These are phyloP conservation scores for Citrullus colocynthis DNA, from an alignment of 306 rosid genomes.

Conservation along the genomic window DNA sequence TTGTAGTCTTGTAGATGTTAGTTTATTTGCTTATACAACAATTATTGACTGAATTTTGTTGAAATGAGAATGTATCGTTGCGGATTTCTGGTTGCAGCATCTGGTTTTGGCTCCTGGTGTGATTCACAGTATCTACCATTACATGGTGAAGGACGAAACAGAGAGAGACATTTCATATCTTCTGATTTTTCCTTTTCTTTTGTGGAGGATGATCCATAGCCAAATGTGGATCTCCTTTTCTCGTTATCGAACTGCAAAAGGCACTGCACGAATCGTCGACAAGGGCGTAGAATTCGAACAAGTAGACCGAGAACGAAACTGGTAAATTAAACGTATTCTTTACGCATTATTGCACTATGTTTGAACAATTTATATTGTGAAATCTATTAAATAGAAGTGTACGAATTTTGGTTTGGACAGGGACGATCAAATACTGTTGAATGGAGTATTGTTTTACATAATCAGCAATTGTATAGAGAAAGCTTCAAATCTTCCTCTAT, in stretches of 20 bases:
- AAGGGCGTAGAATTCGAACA: slow-evolving; percentile 21
- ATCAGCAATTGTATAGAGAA: not conserved
- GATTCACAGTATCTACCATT: slow-evolving; percentile 12
- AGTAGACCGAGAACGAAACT: slow-evolving; percentile 20
- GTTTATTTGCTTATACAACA: not conserved
- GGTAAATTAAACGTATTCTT: not conserved
- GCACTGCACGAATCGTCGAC: slow-evolving; percentile 11
- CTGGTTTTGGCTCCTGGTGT: slow-evolving; percentile 16
- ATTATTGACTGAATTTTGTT: not conserved
- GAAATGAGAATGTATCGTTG: not conserved
- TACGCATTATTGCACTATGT: not conserved
- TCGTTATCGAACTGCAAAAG: slow-evolving; percentile 12
- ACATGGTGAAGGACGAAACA: not conserved
- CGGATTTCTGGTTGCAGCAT: slow-evolving; percentile 2
- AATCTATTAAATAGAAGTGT: not conserved
- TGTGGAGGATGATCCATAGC: slow-evolving; percentile 15
- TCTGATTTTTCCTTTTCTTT: slow-evolving; percentile 12
- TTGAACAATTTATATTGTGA: not conserved
- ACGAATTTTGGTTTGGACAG: slow-evolving; percentile 1
- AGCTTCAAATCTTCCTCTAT: slow-evolving; percentile 1
- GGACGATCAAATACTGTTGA: slow-evolving; percentile 33
- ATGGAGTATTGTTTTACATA: slow-evolving; percentile 2
- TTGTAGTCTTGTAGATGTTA: not conserved
- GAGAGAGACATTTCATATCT: slow-evolving; percentile 10
- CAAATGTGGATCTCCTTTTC: slow-evolving; percentile 20